These are phyloP conservation scores for Kalmusia sp. DNA, from an alignment of 2,329 filamentous ascomycete species.

Conservation along the genomic window DNA sequence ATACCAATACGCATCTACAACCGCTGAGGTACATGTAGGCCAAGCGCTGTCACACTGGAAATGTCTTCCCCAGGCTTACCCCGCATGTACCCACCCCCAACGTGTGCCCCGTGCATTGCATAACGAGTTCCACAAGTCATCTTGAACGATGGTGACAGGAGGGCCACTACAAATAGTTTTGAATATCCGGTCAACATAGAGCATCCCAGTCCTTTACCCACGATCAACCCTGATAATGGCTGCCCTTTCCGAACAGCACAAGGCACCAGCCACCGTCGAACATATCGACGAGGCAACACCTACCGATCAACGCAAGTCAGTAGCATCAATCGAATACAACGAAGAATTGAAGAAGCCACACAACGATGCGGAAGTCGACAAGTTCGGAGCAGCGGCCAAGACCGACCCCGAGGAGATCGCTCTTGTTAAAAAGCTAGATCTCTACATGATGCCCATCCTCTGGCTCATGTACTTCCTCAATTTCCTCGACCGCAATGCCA, in stretches of 20 bases:
- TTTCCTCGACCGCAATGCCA: slow-evolving; percentile 67
- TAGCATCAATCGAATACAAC: slow-evolving; percentile 15
- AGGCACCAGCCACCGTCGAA: too few relatives aligned
- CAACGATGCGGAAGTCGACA: slow-evolving; percentile 27
- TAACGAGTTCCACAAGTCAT: too few relatives aligned
- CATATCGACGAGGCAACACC: too few relatives aligned
- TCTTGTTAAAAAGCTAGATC: slow-evolving; percentile 33
- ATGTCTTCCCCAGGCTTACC: neutral
- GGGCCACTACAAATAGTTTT: too few relatives aligned
- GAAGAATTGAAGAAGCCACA: slow-evolving; percentile 15
- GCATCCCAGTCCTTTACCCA: too few relatives aligned
- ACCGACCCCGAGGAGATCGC: slow-evolving; percentile 30
- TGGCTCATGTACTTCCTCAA: slow-evolving; percentile 38
- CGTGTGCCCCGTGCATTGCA: too few relatives aligned
- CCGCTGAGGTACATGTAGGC: neutral
- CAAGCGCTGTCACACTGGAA: neutral
- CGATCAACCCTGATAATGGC: too few relatives aligned
- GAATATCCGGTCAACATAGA: too few relatives aligned
- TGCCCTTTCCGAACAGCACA: neutral
- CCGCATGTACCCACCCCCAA: too few relatives aligned
- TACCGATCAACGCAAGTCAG: neutral
- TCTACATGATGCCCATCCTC: slow-evolving; percentile 28
- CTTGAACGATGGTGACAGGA: too few relatives aligned
- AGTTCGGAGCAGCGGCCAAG: slow-evolving; percentile 29
- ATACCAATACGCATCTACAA: too few relatives aligned